Evolutionary conservation across 441 rosid genomes (phyloP).

Genomic region (Gossypium davidsonii): DNA sequence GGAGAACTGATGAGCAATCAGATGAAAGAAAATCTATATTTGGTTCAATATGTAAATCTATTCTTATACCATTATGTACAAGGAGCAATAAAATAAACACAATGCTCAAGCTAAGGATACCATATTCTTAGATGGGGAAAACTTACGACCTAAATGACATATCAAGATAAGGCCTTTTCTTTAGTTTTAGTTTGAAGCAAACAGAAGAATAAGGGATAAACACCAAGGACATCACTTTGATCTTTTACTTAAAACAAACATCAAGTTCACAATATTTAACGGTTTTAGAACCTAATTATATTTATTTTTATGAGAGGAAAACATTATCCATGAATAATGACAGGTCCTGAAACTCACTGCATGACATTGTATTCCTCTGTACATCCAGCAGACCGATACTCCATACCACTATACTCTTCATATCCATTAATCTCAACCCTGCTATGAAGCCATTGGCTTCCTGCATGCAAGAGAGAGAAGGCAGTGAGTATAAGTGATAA

Average conservation of each 20-base stretch:
- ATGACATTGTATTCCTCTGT: conserved; percentile 67
- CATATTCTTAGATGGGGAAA: neutral
- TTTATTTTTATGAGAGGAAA: neutral
- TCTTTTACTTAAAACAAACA: neutral
- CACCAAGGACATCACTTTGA: neutral
- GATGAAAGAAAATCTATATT: neutral
- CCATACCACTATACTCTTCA: conserved; percentile 86
- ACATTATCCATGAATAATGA: neutral
- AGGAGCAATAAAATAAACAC: neutral
- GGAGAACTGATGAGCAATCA: neutral
- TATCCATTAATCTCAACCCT: conserved; percentile 75
- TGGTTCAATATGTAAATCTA: neutral
- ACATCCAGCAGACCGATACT: conserved; percentile 90
- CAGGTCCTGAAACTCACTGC: conserved; percentile 43
- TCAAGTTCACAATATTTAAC: neutral
- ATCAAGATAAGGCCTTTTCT: neutral
- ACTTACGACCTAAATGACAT: neutral
- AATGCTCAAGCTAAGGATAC: neutral
- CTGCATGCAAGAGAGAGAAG: conserved; percentile 31
- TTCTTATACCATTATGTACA: neutral
- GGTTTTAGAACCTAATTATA: neutral
- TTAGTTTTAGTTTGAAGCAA: neutral
- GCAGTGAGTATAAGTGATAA: neutral
- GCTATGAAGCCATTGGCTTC: conserved; percentile 87
- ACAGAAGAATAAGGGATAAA: neutral